Percentiles rank a stretch among this genome's conserved stretches.
Conservation (phyloP, 164 flowering plant species). For the Nymphaea thermarum region DNA sequence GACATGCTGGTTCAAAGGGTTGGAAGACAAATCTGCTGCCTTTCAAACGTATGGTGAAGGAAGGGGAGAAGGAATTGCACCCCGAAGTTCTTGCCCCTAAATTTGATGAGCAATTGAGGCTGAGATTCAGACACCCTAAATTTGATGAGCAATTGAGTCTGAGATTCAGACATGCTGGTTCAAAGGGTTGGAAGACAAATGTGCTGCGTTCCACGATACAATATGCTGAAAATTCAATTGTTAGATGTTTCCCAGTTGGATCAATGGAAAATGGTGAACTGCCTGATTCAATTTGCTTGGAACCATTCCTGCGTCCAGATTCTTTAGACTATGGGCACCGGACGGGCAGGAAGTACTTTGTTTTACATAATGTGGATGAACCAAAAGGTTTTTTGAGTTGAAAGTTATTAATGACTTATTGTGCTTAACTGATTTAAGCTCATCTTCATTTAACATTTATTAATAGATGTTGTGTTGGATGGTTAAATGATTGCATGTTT, state of each 20-base stretch:
- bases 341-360: slow-evolving; percentile 21
- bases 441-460: too few species aligned
- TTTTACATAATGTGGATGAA: slow-evolving; percentile 10
- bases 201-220: slow-evolving; percentile 10
- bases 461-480: too few species aligned
- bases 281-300: slow-evolving; percentile 19
- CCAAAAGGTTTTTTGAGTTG: slow-evolving; percentile 15
- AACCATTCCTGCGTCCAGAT: slow-evolving; percentile 13
- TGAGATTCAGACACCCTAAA: too few species aligned
- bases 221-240: slow-evolving; percentile 16
- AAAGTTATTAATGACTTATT: background rate
- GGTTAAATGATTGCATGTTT: too few species aligned
- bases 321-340: slow-evolving; percentile 5
- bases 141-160: slow-evolving; percentile 11
- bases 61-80: slow-evolving; percentile 4
- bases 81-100: slow-evolving; percentile 17
- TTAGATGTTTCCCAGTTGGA: slow-evolving; percentile 24
- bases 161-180: slow-evolving; percentile 1
- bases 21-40: too few species aligned
- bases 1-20: too few species aligned
- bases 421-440: too few species aligned
- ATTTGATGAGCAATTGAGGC: too few species aligned
- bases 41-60: slow-evolving; percentile 23
- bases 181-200: slow-evolving; percentile 5
- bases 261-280: slow-evolving; percentile 16